Evolutionary conservation across 306 rosid genomes (phyloP).

Genomic region (Vicia faba): DNA sequence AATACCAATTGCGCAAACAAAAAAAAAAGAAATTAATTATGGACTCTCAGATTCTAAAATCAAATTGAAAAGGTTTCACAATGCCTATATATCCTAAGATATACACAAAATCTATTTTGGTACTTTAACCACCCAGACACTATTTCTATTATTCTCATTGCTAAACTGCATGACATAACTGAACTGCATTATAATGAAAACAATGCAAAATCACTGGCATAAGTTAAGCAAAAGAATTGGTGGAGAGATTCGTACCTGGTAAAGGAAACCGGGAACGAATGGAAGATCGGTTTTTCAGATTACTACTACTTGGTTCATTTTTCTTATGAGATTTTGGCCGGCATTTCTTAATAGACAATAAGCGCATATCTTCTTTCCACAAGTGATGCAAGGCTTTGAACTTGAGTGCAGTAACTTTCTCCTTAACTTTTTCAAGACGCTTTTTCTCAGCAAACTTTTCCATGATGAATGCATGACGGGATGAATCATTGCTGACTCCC

Average conservation of each 20-base stretch:
- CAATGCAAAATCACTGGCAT: slow-evolving; percentile 9
- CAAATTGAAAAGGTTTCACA: background rate
- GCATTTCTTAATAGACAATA: slow-evolving; percentile 60
- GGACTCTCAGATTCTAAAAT: background rate
- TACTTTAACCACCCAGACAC: slow-evolving; percentile 3
- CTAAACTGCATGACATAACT: background rate
- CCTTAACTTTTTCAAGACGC: slow-evolving; percentile 67
- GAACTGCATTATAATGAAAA: background rate
- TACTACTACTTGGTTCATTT: slow-evolving; percentile 57
- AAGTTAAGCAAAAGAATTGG: background rate
- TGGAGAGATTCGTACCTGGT: slow-evolving; percentile 57
- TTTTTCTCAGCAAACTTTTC: slow-evolving; percentile 64
- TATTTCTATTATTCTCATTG: slow-evolving; percentile 3
- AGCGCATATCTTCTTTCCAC: slow-evolving; percentile 85
- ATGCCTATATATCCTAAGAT: background rate
- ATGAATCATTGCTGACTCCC: slow-evolving; percentile 38
- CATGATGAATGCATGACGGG: slow-evolving; percentile 40
- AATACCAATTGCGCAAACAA: background rate
- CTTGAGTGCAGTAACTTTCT: slow-evolving; percentile 72
- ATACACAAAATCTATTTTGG: background rate
- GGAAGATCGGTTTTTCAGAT: slow-evolving; percentile 81
- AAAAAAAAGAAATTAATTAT: background rate
- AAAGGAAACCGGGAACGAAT: slow-evolving; percentile 64
- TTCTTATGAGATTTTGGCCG: slow-evolving; percentile 79
- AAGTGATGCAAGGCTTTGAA: slow-evolving; percentile 73